Base-by-base conservation (phyloP, 345 rosid genomes). In the Populus davidiana region DNA sequence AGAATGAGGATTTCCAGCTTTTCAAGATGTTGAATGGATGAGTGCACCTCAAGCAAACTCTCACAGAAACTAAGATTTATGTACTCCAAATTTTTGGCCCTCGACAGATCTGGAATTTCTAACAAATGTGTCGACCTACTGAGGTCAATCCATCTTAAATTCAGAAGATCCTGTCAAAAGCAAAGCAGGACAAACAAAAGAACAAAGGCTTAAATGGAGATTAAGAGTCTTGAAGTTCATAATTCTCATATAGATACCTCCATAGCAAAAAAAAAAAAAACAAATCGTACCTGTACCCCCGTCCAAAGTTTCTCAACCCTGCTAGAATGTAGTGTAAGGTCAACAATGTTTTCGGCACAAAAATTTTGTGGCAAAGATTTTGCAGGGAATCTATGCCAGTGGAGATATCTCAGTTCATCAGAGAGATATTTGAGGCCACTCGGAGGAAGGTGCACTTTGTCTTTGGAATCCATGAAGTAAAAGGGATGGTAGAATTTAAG, bases 341-440 rank as follows among this genome's bases (percentile, higher is more conserved):
- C n/a, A 44, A 75, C 78, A 44, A 75, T 62, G 11, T 66, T 75
- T 49, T 75, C 71, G 16, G 49, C 71, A 66, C 47, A 65, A 21
- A 75, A 75, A 3, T 31, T 65, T 31, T 11, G 3, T 4, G 78
- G 78, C 64, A 75, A 8, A 2, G 63, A 65, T 33, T 65, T 75
- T 1, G 18, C 47, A 47, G 47, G 47, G 47, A 43, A 43, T 43
- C 47, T 43, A 43, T 43, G 47, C 47, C 47, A 43, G 47, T 43
- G 77, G 77, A 75, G 71, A 49, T 75, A 75, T 3, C 63, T 75
- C 33, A 75, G 21, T 21, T 31, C 64, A 65, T 43, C n/a, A 49
- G 78, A 47, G 33, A 49, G 49, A 66, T n/a, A 75, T 21, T 11
- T 31, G 31, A 75, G 78, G 5, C 77, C 77, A 41, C 16, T 17